Conservation (phyloP, 257 asterid species). For the Linaria vulgaris region DNA sequence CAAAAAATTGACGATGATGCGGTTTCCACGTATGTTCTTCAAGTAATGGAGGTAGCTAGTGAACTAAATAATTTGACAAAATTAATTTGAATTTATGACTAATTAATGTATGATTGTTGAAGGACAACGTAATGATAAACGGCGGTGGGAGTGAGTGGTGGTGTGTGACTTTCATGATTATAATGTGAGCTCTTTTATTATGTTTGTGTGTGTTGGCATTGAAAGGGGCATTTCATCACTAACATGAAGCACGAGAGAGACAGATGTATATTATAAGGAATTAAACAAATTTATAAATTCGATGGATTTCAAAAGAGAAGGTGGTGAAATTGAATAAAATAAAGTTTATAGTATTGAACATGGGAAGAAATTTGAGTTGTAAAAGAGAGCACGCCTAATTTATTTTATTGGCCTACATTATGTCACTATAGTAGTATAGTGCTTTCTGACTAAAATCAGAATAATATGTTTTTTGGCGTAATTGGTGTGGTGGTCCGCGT, state of each 20-base stretch:
- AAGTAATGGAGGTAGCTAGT: background rate
- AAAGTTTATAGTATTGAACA: background rate
- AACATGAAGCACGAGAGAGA: conserved; percentile 40
- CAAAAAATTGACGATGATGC: background rate
- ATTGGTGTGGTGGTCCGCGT: conserved; percentile 26
- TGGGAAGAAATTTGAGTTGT: background rate
- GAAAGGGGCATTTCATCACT: conserved; percentile 44
- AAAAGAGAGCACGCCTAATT: conserved; percentile 25
- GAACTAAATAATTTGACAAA: background rate
- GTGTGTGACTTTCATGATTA: conserved; percentile 55
- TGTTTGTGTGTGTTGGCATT: conserved; percentile 15
- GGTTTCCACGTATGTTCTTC: background rate
- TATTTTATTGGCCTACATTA: conserved; percentile 20
- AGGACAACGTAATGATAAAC: conserved; percentile 34
- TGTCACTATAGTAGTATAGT: background rate
- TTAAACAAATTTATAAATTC: background rate
- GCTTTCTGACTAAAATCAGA: conserved; percentile 18
- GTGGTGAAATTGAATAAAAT: background rate
- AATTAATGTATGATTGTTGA: conserved; percentile 33
- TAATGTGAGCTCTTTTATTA: conserved; percentile 44
- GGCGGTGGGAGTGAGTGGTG: conserved; percentile 23
- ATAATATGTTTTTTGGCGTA: background rate
- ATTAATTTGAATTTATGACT: conserved; percentile 5
- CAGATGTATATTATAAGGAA: background rate
- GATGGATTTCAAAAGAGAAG: background rate